These are phyloP conservation scores for Leccinum subrobustum DNA, from an alignment of 1,284 basidiomycete species.

Conservation along the genomic window DNA sequence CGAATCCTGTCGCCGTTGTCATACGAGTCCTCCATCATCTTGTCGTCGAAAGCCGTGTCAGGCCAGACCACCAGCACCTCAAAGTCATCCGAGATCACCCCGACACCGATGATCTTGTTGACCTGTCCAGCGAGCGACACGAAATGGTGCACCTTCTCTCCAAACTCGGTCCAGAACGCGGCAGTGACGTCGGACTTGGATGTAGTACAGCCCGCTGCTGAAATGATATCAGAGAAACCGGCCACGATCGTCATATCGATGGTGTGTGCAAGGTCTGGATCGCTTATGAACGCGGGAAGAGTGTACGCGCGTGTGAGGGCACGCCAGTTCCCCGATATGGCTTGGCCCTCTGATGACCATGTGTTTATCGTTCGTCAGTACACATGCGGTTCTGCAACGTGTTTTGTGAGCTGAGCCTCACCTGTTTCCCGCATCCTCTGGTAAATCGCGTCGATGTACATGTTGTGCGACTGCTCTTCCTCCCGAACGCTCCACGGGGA, in stretches of 20 bases:
- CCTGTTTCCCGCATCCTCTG: conserved; percentile 20
- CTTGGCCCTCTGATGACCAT: conserved; percentile 13
- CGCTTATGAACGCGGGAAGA: conserved; percentile 6
- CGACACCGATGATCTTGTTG: conserved; percentile 16
- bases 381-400: not conserved
- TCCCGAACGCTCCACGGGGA: conserved; percentile 15
- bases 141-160: conserved; percentile 15
- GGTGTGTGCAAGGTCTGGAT: conserved; percentile 14
- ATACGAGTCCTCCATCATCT: conserved; percentile 17
- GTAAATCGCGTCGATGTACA: conserved; percentile 19
- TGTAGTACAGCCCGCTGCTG: conserved; percentile 13
- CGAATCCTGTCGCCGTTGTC: conserved; percentile 10
- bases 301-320: conserved; percentile 16
- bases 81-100: conserved; percentile 22
- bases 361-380: not conserved
- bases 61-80: conserved; percentile 16
- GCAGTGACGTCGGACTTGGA: conserved; percentile 6
- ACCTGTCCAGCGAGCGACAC: conserved; percentile 18
- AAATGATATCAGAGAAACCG: conserved; percentile 19
- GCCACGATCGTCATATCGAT: conserved; percentile 8
- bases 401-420: not conserved
- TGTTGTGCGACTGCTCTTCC: conserved; percentile 14
- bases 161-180: conserved; percentile 15
- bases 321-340: conserved; percentile 22
- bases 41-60: conserved; percentile 8